These are phyloP conservation scores for Aspergillus japonicus DNA, from an alignment of 2,329 filamentous ascomycete species.

Conservation along the genomic window DNA sequence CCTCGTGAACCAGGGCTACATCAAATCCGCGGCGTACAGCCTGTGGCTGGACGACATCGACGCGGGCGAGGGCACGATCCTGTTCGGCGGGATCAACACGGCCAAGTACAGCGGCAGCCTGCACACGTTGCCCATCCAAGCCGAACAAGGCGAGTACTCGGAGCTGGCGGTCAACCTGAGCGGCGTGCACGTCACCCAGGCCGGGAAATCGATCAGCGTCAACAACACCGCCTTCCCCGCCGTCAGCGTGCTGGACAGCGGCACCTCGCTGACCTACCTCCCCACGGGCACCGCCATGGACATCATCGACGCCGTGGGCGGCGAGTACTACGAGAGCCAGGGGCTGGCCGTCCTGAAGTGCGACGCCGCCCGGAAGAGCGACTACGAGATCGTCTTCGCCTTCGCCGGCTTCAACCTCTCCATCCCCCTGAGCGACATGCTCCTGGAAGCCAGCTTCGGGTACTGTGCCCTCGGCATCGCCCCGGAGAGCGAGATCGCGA, in stretches of 20 bases:
- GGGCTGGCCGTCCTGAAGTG: slow-evolving; percentile 56
- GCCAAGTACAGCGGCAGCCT: slow-evolving; percentile 61
- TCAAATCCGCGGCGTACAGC: slow-evolving; percentile 66
- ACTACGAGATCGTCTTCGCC: slow-evolving; percentile 53
- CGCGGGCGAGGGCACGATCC: slow-evolving; percentile 60
- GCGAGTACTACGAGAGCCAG: slow-evolving; percentile 51
- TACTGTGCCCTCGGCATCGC: slow-evolving; percentile 68
- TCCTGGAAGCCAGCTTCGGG: slow-evolving; percentile 45
- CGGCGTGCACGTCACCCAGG: slow-evolving; percentile 44
- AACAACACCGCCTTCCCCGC: slow-evolving; percentile 41
- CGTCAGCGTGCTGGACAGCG: slow-evolving; percentile 69
- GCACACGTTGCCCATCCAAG: slow-evolving; percentile 63
- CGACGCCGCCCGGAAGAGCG: slow-evolving; percentile 44
- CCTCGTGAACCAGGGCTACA: slow-evolving; percentile 58
- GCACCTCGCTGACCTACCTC: slow-evolving; percentile 66
- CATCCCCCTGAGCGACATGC: slow-evolving; percentile 41
- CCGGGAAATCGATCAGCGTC: slow-evolving; percentile 10
- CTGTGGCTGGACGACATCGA: slow-evolving; percentile 70
- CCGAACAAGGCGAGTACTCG: slow-evolving; percentile 46
- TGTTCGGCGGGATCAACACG: slow-evolving; percentile 71
- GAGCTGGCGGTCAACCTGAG: slow-evolving; percentile 69
- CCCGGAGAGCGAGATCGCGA: slow-evolving; percentile 44
- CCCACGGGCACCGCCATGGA: slow-evolving; percentile 51
- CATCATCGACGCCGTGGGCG: slow-evolving; percentile 58
- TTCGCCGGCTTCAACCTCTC: slow-evolving; percentile 57